Evolutionary conservation across 2,329 filamentous ascomycete species (phyloP).

Genomic region (Colletotrichum destructivum): DNA sequence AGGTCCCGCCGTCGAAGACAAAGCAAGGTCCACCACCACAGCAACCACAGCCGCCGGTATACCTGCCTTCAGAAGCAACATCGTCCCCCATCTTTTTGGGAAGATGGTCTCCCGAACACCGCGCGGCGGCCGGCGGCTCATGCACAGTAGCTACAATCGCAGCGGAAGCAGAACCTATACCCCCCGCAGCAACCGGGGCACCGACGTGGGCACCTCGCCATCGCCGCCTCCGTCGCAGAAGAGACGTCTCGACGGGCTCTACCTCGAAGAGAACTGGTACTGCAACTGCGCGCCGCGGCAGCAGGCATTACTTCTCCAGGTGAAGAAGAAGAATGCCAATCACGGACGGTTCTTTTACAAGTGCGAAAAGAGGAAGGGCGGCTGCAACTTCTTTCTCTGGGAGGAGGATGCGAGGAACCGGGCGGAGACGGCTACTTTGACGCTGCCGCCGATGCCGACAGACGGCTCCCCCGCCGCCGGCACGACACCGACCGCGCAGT

Average conservation of each 20-base stretch:
- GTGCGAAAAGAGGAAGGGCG: conserved; percentile 51
- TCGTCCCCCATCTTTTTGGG: neutral
- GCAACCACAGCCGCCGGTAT: neutral
- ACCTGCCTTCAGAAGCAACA: neutral
- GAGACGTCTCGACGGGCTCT: conserved; percentile 53
- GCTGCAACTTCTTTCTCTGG: conserved; percentile 64
- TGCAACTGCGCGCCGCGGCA: conserved; percentile 61
- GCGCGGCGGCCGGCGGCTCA: conserved; percentile 31
- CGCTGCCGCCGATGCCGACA: conserved; percentile 33
- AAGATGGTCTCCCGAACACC: conserved; percentile 32
- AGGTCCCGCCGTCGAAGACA: conserved; percentile 10
- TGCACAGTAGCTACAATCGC: conserved; percentile 16
- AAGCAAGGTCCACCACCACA: neutral
- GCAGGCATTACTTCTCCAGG: conserved; percentile 53
- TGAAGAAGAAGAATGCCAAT: conserved; percentile 57
- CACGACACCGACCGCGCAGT: neutral
- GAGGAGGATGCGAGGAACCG: conserved; percentile 53
- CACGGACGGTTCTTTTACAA: conserved; percentile 60
- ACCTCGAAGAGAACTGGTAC: conserved; percentile 54
- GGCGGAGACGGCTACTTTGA: conserved; percentile 28
- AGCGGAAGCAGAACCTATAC: conserved; percentile 4
- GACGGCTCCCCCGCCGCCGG: neutral
- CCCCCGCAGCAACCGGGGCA: neutral
- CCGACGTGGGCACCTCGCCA: conserved; percentile 7
- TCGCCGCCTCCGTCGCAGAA: conserved; percentile 45